phyloP scores from a whole-genome alignment of 2,329 filamentous ascomycete species.

The Diaporthe citriasiana region DNA sequence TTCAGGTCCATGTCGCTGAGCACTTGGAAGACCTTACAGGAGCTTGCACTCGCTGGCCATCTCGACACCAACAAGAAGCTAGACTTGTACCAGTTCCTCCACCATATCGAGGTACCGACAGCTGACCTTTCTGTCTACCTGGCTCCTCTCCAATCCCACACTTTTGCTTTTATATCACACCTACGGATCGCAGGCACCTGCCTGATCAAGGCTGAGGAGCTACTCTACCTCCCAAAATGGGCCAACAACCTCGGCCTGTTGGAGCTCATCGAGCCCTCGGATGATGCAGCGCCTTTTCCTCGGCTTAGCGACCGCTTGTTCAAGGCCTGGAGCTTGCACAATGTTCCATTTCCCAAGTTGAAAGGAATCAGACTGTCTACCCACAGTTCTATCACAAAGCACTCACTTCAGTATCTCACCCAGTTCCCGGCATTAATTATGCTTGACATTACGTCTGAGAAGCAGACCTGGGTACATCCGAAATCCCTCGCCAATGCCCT shows the following conservation, averaged over 20 bases:
- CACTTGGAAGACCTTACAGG: slow-evolving; percentile 9
- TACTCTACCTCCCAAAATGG: slow-evolving; percentile 31
- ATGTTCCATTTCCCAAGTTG: slow-evolving; percentile 32
- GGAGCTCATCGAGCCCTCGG: slow-evolving; percentile 33
- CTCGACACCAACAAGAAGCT: neutral
- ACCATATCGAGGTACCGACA: slow-evolving; percentile 5
- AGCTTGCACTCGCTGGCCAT: neutral
- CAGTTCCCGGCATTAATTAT: slow-evolving; percentile 30
- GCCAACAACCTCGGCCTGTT: slow-evolving; percentile 38
- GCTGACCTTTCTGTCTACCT: slow-evolving; percentile 35
- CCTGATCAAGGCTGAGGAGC: slow-evolving; percentile 23
- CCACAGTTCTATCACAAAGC: slow-evolving; percentile 2
- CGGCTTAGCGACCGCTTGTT: slow-evolving; percentile 26
- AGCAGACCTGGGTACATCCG: neutral
- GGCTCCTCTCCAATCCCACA: slow-evolving; percentile 22
- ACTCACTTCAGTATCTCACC: slow-evolving; percentile 28
- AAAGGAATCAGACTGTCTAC: slow-evolving; percentile 22
- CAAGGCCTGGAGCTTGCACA: slow-evolving; percentile 28
- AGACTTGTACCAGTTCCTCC: slow-evolving; percentile 7
- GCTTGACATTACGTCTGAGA: neutral
- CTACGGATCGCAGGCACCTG: slow-evolving; percentile 32
- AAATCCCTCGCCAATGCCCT: neutral
- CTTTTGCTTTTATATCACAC: slow-evolving; percentile 39
- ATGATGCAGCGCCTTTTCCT: slow-evolving; percentile 3
- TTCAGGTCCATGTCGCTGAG: slow-evolving; percentile 14